Conservation (phyloP, 1,284 basidiomycete species). For the Cystobasidiaceae sp. region DNA sequence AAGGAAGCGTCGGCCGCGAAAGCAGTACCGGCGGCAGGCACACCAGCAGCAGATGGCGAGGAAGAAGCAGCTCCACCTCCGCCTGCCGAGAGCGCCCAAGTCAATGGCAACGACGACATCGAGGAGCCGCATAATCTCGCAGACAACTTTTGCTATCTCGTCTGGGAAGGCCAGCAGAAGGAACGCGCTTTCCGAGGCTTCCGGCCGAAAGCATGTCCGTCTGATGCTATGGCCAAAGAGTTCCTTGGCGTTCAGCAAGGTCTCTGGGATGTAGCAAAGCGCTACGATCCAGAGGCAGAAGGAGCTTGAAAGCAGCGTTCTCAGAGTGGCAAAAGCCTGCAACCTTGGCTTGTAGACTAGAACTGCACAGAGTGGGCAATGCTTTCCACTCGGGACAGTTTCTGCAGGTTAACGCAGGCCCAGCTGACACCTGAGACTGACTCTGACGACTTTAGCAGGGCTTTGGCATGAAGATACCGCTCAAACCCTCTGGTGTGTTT, state of each 20-base stretch:
- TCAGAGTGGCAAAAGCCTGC: too few relatives aligned
- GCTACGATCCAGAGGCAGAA: conserved; percentile 23
- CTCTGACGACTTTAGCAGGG: too few relatives aligned
- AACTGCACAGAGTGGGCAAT: too few relatives aligned
- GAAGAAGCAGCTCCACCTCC: conserved; percentile 50
- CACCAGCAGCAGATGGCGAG: conserved; percentile 47
- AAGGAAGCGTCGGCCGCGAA: conserved; percentile 80
- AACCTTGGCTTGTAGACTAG: too few relatives aligned
- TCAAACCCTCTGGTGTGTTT: too few relatives aligned
- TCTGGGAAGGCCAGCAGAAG: conserved; percentile 87
- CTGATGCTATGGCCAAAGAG: conserved; percentile 71
- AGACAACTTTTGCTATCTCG: conserved; percentile 79
- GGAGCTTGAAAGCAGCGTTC: conserved; percentile 23
- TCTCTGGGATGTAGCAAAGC: conserved; percentile 84
- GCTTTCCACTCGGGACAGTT: too few relatives aligned
- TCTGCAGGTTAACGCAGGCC: too few relatives aligned
- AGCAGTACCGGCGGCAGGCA: conserved; percentile 45
- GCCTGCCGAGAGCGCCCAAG: conserved; percentile 48
- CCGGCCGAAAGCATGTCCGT: conserved; percentile 69
- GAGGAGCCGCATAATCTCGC: conserved; percentile 56
- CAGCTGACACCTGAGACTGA: too few relatives aligned
- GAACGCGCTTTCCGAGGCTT: conserved; percentile 77
- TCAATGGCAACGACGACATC: conserved; percentile 41
- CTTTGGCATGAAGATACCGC: too few relatives aligned
- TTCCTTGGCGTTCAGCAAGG: conserved; percentile 72